Conservation (phyloP, 345 rosid genomes). For the Pistacia vera region DNA sequence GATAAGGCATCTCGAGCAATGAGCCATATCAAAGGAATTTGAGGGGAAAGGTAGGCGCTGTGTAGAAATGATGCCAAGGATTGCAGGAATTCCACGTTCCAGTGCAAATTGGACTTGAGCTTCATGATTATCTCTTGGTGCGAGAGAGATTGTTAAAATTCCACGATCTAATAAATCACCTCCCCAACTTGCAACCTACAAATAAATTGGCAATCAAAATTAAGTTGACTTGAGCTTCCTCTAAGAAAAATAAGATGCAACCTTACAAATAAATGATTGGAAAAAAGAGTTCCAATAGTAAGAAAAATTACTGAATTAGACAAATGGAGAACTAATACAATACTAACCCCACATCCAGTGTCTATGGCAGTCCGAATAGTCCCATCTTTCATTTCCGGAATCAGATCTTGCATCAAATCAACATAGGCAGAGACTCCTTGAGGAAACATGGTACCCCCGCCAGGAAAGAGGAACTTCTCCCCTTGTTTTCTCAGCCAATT, state of each 20-base stretch:
- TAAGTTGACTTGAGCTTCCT: background rate
- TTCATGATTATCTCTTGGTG: slow-evolving; percentile 98
- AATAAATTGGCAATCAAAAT: slow-evolving; percentile 6
- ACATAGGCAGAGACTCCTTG: slow-evolving; percentile 92
- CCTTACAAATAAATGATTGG: background rate
- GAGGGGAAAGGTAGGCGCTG: slow-evolving; percentile 98
- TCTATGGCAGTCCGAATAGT: slow-evolving; percentile 91
- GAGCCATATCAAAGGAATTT: slow-evolving; percentile 98
- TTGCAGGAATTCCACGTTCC: slow-evolving; percentile 98
- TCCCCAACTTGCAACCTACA: slow-evolving; percentile 99
- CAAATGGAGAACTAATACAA: background rate
- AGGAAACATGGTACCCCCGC: slow-evolving; percentile 99
- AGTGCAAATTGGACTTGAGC: slow-evolving; percentile 99
- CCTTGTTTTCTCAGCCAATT: slow-evolving; percentile 93
- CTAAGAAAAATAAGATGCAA: background rate
- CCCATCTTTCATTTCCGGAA: slow-evolving; percentile 95
- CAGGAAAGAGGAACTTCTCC: slow-evolving; percentile 90
- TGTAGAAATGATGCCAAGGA: slow-evolving; percentile 94
- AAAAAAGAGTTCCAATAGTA: background rate
- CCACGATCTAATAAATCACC: slow-evolving; percentile 93
- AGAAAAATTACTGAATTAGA: background rate
- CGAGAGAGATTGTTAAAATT: slow-evolving; percentile 87
- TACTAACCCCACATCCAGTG: slow-evolving; percentile 96
- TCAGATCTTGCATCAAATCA: slow-evolving; percentile 89
- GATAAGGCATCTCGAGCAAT: slow-evolving; percentile 99